Base-by-base conservation (phyloP, 352 stramenopile species). In the Plasmopara halstedii region DNA sequence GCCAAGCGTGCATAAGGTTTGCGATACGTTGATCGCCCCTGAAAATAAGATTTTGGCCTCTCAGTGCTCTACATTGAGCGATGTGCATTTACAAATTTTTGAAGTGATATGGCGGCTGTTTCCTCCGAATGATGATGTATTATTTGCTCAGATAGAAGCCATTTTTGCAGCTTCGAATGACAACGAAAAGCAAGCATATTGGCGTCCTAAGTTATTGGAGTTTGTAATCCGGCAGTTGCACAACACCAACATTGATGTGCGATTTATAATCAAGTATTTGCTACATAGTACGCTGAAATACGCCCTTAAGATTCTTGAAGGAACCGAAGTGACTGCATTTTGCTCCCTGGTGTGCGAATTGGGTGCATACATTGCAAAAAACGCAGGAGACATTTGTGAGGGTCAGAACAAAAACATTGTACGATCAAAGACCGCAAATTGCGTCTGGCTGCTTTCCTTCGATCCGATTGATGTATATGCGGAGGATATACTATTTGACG, bases 31-130 rank as follows among this genome's bases (percentile, higher is more conserved):
- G 20, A 41, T 91, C 2, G 41, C 35, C 11, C 44, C 45, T 21
- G 54, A 70, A 0, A 55, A 63, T 10, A 69, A 70, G 25, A 64
- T 88, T 7, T 56, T 88, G 2, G 47, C 47, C 1, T 68, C 74
- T 17, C 37, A 52, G 11, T 69, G 35, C 14, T 59, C 64, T 42
- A 48, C 19, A 1, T 46, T 91, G 42, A 60, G 71, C 22, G 51
- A 76, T 22, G 61, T 60, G 19, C 25, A 86, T 41, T 47, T 88
- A 46, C 56, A 54, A 18, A 58, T 72, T 2, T 73, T 83, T 46
- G 79, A 91, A 35, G 46, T 56, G 2, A 62, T 86, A 23, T 91
- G 79, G 79, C 63, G 79, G 9, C 54, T 91, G 3, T 78, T 84
- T 36, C 70, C 79, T 2, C 54, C 62, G 29, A 48, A 61, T 20